Evolutionary conservation across 345 rosid species (phyloP).

Genomic region (Jatropha curcas): DNA sequence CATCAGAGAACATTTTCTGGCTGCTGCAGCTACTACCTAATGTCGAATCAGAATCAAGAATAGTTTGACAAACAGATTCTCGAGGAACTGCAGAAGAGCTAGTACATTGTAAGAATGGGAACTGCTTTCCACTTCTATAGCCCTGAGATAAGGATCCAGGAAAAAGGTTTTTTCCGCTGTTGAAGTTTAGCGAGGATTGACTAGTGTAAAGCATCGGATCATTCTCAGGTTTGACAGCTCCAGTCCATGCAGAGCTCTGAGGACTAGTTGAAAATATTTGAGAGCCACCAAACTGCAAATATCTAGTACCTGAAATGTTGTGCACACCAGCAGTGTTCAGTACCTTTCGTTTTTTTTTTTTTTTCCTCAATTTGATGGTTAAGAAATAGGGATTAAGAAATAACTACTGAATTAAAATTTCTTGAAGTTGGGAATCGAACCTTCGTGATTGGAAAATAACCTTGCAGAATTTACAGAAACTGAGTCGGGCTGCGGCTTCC

Average conservation of each 20-base stretch:
- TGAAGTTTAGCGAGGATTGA: slow-evolving; percentile 39
- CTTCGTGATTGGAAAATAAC: slow-evolving; percentile 46
- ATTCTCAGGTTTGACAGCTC: slow-evolving; percentile 36
- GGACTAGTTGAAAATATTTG: slow-evolving; percentile 37
- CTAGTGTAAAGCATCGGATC: slow-evolving; percentile 26
- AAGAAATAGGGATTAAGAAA: not conserved
- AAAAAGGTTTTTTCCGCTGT: slow-evolving; percentile 29
- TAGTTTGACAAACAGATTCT: slow-evolving; percentile 35
- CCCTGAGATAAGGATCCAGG: slow-evolving; percentile 34
- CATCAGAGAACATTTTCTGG: slow-evolving; percentile 41
- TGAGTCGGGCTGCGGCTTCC: slow-evolving; percentile 67
- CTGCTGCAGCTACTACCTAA: slow-evolving; percentile 28
- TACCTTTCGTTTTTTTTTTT: not conserved
- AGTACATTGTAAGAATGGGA: slow-evolving; percentile 43
- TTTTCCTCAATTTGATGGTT: not conserved
- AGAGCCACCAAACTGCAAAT: slow-evolving; percentile 43
- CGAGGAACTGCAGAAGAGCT: slow-evolving; percentile 29
- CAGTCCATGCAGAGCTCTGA: slow-evolving; percentile 45
- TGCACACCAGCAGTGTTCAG: not conserved
- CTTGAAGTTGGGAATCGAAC: slow-evolving; percentile 28
- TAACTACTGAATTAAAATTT: not conserved
- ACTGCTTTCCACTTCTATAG: slow-evolving; percentile 41
- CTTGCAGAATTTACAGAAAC: slow-evolving; percentile 41
- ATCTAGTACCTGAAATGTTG: slow-evolving; percentile 43
- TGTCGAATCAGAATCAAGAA: slow-evolving; percentile 25